Evolutionary conservation across 1,284 basidiomycete genomes (phyloP).

Genomic region (Gymnopus androsaceus): DNA sequence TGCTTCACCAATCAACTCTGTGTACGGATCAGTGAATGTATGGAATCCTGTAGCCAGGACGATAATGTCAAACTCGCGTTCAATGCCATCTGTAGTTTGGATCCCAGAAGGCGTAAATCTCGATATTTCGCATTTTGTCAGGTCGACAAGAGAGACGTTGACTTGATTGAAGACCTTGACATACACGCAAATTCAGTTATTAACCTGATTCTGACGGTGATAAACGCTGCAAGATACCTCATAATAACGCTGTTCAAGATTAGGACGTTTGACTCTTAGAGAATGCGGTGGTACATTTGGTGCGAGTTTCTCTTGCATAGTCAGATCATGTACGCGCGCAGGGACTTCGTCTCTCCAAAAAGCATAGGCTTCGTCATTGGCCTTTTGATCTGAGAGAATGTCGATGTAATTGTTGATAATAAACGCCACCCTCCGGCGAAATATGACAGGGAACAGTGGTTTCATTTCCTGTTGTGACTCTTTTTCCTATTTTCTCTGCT

Average conservation of each 20-base stretch:
- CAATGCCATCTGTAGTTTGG: slow-evolving; percentile 22
- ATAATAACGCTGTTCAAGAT: slow-evolving; percentile 20
- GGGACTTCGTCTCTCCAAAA: slow-evolving; percentile 27
- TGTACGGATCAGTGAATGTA: slow-evolving; percentile 26
- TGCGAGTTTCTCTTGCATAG: slow-evolving; percentile 25
- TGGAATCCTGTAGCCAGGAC: slow-evolving; percentile 30
- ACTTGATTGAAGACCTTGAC: slow-evolving; percentile 26
- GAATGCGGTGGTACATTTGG: slow-evolving; percentile 20
- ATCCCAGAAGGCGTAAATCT: slow-evolving; percentile 24
- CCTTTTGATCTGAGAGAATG: slow-evolving; percentile 17
- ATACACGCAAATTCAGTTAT: slow-evolving; percentile 13
- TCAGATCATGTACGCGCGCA: slow-evolving; percentile 20
- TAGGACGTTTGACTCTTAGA: slow-evolving; percentile 23
- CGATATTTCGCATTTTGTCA: slow-evolving; percentile 22
- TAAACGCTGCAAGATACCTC: neutral
- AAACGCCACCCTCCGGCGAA: slow-evolving; percentile 24
- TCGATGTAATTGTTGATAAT: slow-evolving; percentile 20
- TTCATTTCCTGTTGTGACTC: slow-evolving; percentile 19
- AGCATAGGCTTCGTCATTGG: slow-evolving; percentile 22
- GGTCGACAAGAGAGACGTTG: slow-evolving; percentile 26
- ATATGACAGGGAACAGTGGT: slow-evolving; percentile 20
- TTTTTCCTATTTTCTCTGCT: slow-evolving; percentile 18
- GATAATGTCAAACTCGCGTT: slow-evolving; percentile 27
- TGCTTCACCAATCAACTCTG: slow-evolving; percentile 25
- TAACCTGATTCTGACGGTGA: neutral